These are phyloP conservation scores for Oryza glumipatula DNA, from an alignment of 176 grass and related monocot species.

Conservation along the genomic window DNA sequence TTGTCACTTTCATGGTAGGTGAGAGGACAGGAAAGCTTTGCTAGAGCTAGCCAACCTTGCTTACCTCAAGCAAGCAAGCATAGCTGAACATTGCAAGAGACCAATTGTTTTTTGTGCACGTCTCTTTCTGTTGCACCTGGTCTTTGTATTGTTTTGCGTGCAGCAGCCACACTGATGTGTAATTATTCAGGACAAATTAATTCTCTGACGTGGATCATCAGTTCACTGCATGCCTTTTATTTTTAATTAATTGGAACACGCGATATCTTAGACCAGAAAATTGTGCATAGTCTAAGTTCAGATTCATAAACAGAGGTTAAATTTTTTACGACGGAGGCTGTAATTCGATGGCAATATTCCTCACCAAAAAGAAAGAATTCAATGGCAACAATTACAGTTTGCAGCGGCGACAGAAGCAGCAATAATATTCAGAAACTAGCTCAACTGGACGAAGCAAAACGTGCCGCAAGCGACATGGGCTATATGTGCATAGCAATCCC, in stretches of 20 bases:
- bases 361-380: too few relatives aligned
- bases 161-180: neutral
- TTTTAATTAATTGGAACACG: neutral
- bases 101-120: neutral
- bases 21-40: neutral
- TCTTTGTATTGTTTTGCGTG: neutral
- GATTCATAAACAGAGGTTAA: too few relatives aligned
- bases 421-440: too few relatives aligned
- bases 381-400: too few relatives aligned
- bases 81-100: neutral
- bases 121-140: neutral
- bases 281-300: too few relatives aligned
- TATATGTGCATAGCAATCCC: too few relatives aligned
- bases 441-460: too few relatives aligned
- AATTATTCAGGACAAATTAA: neutral
- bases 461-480: too few relatives aligned
- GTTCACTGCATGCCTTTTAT: neutral
- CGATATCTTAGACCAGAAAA: neutral
- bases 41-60: neutral
- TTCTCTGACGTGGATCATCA: neutral
- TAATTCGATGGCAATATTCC: too few relatives aligned
- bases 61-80: neutral
- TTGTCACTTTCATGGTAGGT: neutral
- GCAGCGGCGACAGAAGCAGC: too few relatives aligned
- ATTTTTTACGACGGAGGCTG: too few relatives aligned